Conservation (phyloP, 1,139 yeast species). For the Saccharomyces hybrid region DNA sequence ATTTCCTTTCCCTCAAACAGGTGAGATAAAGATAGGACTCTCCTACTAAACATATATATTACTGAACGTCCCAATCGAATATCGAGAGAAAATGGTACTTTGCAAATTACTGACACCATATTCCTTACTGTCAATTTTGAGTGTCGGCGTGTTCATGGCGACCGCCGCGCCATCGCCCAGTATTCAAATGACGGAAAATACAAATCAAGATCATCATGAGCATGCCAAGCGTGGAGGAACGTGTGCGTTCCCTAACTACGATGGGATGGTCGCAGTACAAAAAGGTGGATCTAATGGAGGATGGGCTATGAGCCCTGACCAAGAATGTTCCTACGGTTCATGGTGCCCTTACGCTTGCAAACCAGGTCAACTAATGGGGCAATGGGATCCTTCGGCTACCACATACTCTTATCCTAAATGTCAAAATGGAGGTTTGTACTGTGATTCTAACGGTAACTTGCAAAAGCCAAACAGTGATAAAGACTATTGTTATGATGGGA, state of each 20-base stretch:
- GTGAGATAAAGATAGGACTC: background rate
- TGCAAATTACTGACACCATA: background rate
- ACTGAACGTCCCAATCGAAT: background rate
- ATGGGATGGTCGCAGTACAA: slow-evolving; percentile 63
- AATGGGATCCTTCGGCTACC: slow-evolving; percentile 60
- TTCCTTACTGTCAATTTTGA: background rate
- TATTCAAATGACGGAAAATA: background rate
- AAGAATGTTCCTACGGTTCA: slow-evolving; percentile 59
- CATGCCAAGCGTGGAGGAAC: slow-evolving; percentile 34
- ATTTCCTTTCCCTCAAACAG: background rate
- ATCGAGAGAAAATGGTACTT: background rate
- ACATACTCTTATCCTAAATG: slow-evolving; percentile 61
- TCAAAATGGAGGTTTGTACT: slow-evolving; percentile 72
- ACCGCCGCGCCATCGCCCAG: slow-evolving; percentile 6
- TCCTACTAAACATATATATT: background rate
- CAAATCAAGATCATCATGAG: slow-evolving; percentile 6
- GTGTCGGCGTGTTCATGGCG: slow-evolving; percentile 6
- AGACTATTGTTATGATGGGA: slow-evolving; percentile 67
- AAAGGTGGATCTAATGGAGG: slow-evolving; percentile 56
- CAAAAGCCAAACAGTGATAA: slow-evolving; percentile 53
- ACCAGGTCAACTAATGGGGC: slow-evolving; percentile 73
- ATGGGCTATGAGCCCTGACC: slow-evolving; percentile 83
- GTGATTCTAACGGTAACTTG: slow-evolving; percentile 61
- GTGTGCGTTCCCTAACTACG: slow-evolving; percentile 59
- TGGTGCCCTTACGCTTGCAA: slow-evolving; percentile 89